phyloP scores from a whole-genome alignment of 1,139 yeast genomes.

The Debaryomyces fabryi region DNA sequence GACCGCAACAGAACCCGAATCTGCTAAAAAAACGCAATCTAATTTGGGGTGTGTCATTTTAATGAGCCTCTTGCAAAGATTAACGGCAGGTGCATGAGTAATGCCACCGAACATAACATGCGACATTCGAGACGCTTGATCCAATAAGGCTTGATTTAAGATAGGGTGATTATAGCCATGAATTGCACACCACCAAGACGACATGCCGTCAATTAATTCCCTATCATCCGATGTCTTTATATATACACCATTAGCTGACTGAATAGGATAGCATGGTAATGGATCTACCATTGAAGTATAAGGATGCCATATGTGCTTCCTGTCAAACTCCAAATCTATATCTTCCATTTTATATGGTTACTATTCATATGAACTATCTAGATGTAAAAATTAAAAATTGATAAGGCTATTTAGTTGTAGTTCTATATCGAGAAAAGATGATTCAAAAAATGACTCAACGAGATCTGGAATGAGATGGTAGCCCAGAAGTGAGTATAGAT shows the following conservation, averaged over 20 bases:
- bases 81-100: conserved; percentile 30
- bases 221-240: conserved; percentile 20
- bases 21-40: conserved; percentile 29
- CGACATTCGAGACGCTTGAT: conserved; percentile 25
- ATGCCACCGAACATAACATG: conserved; percentile 37
- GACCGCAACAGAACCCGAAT: conserved; percentile 16
- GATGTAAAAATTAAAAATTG: neutral
- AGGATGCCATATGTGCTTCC: conserved; percentile 33
- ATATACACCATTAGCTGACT: conserved; percentile 24
- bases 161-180: conserved; percentile 32
- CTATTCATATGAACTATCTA: neutral
- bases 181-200: conserved; percentile 37
- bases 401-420: neutral
- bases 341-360: neutral
- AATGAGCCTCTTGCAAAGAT: conserved; percentile 20
- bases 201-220: conserved; percentile 30
- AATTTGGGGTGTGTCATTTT: conserved; percentile 22
- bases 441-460: neutral
- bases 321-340: conserved; percentile 21
- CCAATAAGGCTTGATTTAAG: conserved; percentile 24
- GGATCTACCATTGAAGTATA: conserved; percentile 29
- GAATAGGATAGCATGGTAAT: conserved; percentile 26
- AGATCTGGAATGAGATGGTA: neutral
- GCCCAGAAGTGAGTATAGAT: neutral
- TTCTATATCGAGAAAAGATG: neutral